A percentile compares a stretch with the other conserved stretches of the same genome.
Conservation (phyloP, 2,329 filamentous ascomycete species). For the Fusarium solani-melongenae region DNA sequence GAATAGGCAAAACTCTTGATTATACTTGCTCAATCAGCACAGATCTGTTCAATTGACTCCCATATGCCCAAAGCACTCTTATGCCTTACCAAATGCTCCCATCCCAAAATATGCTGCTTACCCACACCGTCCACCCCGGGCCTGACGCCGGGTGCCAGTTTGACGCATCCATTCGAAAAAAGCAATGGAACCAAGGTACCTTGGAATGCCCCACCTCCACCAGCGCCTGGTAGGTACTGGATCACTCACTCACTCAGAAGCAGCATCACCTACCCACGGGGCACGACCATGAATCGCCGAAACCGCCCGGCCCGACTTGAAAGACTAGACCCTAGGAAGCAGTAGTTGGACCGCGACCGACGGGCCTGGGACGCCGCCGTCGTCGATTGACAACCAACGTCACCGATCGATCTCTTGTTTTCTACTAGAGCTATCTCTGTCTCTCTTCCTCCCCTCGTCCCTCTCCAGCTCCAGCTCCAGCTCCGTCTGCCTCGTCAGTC, state of each 20-base stretch:
- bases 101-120: constrained; percentile 5
- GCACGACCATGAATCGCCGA: constrained; percentile 42
- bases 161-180: constrained; percentile 22
- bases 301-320: constrained; percentile 40
- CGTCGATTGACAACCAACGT: constrained; percentile 39
- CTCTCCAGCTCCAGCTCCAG: constrained; percentile 13
- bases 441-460: constrained; percentile 13
- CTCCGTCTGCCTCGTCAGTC: not conserved
- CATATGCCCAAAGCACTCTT: not conserved
- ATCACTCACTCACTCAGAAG: constrained; percentile 14
- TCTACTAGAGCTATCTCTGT: constrained; percentile 8
- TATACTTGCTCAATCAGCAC: not conserved
- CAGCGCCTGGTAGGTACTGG: constrained; percentile 6
- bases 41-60: not conserved
- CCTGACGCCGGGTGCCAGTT: constrained; percentile 36
- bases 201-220: constrained; percentile 30
- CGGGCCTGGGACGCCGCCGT: constrained; percentile 41
- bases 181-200: constrained; percentile 23
- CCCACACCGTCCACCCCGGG: constrained; percentile 10
- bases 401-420: constrained; percentile 26
- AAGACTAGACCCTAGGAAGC: constrained; percentile 11
- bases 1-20: not conserved
- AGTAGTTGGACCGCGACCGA: constrained; percentile 4
- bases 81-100: constrained; percentile 9
- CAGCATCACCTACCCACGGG: constrained; percentile 18